Base-by-base conservation (phyloP, 495 filamentous ascomycete genomes). In the Neurospora sp. region DNA sequence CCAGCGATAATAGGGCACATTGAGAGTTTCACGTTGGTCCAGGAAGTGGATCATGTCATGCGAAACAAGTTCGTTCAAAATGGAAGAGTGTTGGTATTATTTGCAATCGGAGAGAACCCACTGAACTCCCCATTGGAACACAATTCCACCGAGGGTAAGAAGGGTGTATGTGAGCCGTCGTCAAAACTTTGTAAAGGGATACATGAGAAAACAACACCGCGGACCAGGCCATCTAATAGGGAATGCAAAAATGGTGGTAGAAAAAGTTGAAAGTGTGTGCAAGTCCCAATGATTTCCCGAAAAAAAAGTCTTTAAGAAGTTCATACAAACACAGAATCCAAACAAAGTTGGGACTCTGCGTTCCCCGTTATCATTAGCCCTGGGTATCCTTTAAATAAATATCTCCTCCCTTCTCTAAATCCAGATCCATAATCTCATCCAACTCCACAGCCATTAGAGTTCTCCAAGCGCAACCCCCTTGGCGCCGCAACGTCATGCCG, bases 41-140 rank as follows among this genome's bases (percentile, higher is more conserved):
- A 35, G 23, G 27, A 27, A 38, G 46, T n/a, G n/a, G 44, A 70
- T 72, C 42, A 31, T 70, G 49, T 38, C 41, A 40, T 10, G 23
- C 54, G 27, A 66, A 35, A 31, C 27, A 7, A 66, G 23, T 6
- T 66, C 23, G 54, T 66, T 66, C 54, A 9, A 71, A 70, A 39
- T 5, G 70, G 75, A 75, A 76, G 31, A 46, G 75, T 71, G 75
- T 75, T 69, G 71, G 20, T 71, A 71, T 46, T 66, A 35, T 66
- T 14, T 66, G 54, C 54, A 66, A 66, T 66, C 54, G 31, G 54
- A 35, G 54, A 62, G 54, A 66, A 35, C 54, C 54, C 54, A 66
- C 54, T 35, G 54, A 27, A 66, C 54, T 66, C 54, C 23, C 54
- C 27, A 35, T 66, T 66, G 54, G 54, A 66, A 66, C 27, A 66